Evolutionary conservation across 2,329 filamentous ascomycete species (phyloP).

Genomic region (Xylaria sp.): DNA sequence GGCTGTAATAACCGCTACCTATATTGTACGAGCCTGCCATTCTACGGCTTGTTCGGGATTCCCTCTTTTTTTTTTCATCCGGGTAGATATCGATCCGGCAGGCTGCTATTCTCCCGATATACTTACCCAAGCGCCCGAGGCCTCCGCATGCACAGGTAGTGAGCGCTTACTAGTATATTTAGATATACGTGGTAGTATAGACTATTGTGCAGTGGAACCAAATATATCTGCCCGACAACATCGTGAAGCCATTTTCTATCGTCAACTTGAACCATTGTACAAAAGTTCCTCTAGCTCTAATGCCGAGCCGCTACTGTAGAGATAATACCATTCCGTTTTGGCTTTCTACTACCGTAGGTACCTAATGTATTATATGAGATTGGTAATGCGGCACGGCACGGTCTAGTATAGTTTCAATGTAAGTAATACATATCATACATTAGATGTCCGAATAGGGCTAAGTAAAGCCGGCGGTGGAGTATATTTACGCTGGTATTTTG

Average conservation of each 20-base stretch:
- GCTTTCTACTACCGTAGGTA: background rate
- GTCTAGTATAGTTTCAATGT: slow-evolving; percentile 4
- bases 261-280: background rate
- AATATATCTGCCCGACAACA: background rate
- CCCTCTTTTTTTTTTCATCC: background rate
- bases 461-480: background rate
- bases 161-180: slow-evolving; percentile 27
- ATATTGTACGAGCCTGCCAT: background rate
- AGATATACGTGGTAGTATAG: slow-evolving; percentile 2
- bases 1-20: slow-evolving; percentile 5
- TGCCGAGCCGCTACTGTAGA: slow-evolving; percentile 24
- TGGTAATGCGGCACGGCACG: slow-evolving; percentile 31
- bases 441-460: slow-evolving; percentile 4
- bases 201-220: slow-evolving; percentile 11
- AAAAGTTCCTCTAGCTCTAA: slow-evolving; percentile 9
- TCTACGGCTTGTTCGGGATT: background rate
- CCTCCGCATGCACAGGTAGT: slow-evolving; percentile 21
- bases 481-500: background rate
- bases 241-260: background rate
- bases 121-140: slow-evolving; percentile 9
- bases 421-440: background rate
- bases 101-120: slow-evolving; percentile 2
- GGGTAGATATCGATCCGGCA: background rate
- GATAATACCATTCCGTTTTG: slow-evolving; percentile 21
- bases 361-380: background rate